Base-by-base conservation (phyloP, 1,284 basidiomycete genomes). In the Ustilago esculenta region DNA sequence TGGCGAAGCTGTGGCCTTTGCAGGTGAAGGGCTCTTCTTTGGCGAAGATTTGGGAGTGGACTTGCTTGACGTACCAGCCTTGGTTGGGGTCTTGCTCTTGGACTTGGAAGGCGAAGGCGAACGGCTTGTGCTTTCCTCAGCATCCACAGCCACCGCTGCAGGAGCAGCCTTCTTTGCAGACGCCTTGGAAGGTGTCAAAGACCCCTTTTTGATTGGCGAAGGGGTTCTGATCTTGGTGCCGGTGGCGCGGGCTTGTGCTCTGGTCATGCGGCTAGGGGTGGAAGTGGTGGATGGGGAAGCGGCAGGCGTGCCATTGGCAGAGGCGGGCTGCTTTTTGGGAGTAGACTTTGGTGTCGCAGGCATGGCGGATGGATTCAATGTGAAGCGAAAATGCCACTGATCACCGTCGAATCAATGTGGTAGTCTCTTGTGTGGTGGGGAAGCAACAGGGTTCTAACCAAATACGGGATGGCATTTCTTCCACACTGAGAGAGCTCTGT, bases 131-230 rank as follows among this genome's bases (percentile, higher is more conserved):
- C 32, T 34, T 6, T 48, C 36, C 2, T 29, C 46, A 5, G 23
- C 51, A 1, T 41, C 32, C 5, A 9, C 29, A 7, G 29, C 25
- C 15, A 42, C 7, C 20, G 36, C 27, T 6, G 41, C 2, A 5
- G 47, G 12, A 27, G 41, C 27, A 11, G 51, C 15, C 36, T 52
- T 63, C 32, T 61, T 68, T 24, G 57, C 20, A 2, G 65, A 57
- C 2, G 45, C 35, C 24, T 57, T 56, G 25, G 63, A 51, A 1
- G 54, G 49, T 2, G 54, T 29, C 4, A 39, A 36, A 15, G 30
- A 34, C 4, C 59, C 59, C 37, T 58, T 69, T 21, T 69, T 69
- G 37, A 55, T 27, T 15, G 66, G 66, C 9, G 66, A 69, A 14
- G 58, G 58, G 6, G 66, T 64, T 32, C 43, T 54, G 47, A 63